Base-by-base conservation (phyloP, 2,329 filamentous ascomycete species). In the Madurella mycetomatis region DNA sequence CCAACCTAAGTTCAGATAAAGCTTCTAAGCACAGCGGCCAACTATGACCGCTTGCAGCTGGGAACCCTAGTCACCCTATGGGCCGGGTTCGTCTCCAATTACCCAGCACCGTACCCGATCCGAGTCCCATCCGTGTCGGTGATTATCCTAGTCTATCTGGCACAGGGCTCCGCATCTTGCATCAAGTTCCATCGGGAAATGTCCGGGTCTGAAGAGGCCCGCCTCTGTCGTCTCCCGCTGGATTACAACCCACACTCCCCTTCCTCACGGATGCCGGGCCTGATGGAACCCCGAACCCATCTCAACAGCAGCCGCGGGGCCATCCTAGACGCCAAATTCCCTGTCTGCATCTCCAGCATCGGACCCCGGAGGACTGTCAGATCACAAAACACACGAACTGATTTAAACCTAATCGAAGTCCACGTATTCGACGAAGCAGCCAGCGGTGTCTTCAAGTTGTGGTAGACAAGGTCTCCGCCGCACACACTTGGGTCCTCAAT, bases 311-410 rank as follows among this genome's bases (percentile, higher is more conserved):
- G 80, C 0, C 76, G 78, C 53, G 81, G 84, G 45, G 65, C 65
- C 12, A 53, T 80, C 9, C 62, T 67, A 1, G 74, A 76, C 37
- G 74, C 70, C 0, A 81, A 76, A 48, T 68, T 85, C 2, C 69
- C 85, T 2, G 76, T 84, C 0, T 80, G 81, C 48, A 78, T 85
- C 4, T 81, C 80, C 64, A 81, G 76, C 53, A 72, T 85, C 50
- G 79, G 81, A 0, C 72, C 73, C 5, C 74, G 72, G 48, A 81
- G 78, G 66, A 75, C 61, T 69, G 72, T 83, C 31, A 48, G 56
- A 9, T 72, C 72, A 2, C 76, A 73, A 54, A 80, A 78, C 58
- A 73, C 72, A 30, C 71, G 74, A 41, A 73, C 72, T 34, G 70
- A 71, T 11, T 69, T 72, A 1, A 72, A 78, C 31, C 69, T 80